Evolutionary conservation across 2,329 filamentous ascomycete species (phyloP), one percentile per base, ranked within the genome.

Genomic region (Penicillium glabrum): DNA sequence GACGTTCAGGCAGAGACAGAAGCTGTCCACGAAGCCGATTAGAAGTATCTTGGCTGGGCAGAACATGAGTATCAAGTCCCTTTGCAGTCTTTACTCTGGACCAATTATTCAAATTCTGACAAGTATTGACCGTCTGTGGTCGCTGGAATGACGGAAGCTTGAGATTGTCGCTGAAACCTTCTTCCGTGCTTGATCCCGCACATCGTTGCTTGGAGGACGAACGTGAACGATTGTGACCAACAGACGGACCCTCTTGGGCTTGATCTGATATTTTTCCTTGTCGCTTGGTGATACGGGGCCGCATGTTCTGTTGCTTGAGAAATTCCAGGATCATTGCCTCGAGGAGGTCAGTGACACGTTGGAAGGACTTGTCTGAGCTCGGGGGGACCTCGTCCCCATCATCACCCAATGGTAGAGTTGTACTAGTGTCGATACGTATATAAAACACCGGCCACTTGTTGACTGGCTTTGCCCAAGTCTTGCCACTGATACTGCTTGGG

Each of bases 371-470:
- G 1, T 77, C 65, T 21, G 72, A 69, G 31, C 69, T 70, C 3
- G 69, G 64, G 35, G 61, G 51, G 24, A 54, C 29, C 51, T 71
- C 71, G 27, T 78, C 54, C 26, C 21, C 77, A 13, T 82, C 77
- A 51, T 82, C 76, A 10, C 57, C 54, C 4, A 69, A 52, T 9
- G 56, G 59, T 1, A 84, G 68, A 13, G 81, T 54, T 19, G 74
- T 71, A n/a, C 79, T 73, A 11, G 82, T 66, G 2, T 80, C 75
- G 35, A 96, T 83, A 27, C 85, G 85, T n/a, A 98, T 75, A 65
- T 87, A 89, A 67, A 96, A 98, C 87, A 93, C 93, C 0, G 93
- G 92, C 86, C 91, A 95, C 50, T 86, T 83, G 67, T 97, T 91
- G 10, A 93, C 78, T 0, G 86, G 82, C 69, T 90, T 93, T 9